Evolutionary conservation across 2,329 filamentous ascomycete species (phyloP), one percentile per base, ranked within the genome.

Genomic region (Alternaria arborescens): DNA sequence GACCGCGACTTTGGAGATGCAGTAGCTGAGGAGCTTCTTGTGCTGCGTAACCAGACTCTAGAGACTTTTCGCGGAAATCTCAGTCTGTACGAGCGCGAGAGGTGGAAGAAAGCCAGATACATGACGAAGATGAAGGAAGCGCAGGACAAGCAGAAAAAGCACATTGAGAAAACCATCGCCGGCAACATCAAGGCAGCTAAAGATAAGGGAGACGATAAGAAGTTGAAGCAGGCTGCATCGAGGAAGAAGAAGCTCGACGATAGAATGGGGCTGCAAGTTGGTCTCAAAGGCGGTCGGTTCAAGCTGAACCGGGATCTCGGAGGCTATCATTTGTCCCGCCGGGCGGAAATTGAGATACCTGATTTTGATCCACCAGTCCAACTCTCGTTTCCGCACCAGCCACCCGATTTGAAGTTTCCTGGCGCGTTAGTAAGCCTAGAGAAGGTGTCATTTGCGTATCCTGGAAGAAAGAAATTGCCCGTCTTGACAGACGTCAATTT

Each of bases 241-340:
- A 85, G 92, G 1, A 91, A 94, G 79, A 94, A 93, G 82, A 94
- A 93, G 74, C 84, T 96, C 1, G 92, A 96, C 58, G 89, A 95
- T 56, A 84, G 92, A 6, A 91, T 89, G 87, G 93, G 92, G 0
- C 77, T 96, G 69, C 85, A 94, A 71, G 89, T 92, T 41, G 90
- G 82, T 64, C 86, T 88, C 7, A 89, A 85, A 52, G 93, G 93
- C 1, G 87, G 87, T 5, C 83, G 91, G 2, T 96, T 96, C 83
- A 94, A 94, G 78, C 83, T 95, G 34, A 95, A 92, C 71, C 83
- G 91, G 12, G 92, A 96, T 69, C 79, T 90, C 1, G 82, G 67
- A 0, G 93, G 75, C 4, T 77, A 77, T 40, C 70, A 75, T 44
- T 65, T 84, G 6, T 86, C 81, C 0, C 78, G 79, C 11, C 84